A percentile compares a stretch with the other conserved stretches of the same genome.
These are phyloP conservation scores for Apiotrichum laibachii DNA, from an alignment of 1,284 basidiomycete genomes.

Conservation along the genomic window DNA sequence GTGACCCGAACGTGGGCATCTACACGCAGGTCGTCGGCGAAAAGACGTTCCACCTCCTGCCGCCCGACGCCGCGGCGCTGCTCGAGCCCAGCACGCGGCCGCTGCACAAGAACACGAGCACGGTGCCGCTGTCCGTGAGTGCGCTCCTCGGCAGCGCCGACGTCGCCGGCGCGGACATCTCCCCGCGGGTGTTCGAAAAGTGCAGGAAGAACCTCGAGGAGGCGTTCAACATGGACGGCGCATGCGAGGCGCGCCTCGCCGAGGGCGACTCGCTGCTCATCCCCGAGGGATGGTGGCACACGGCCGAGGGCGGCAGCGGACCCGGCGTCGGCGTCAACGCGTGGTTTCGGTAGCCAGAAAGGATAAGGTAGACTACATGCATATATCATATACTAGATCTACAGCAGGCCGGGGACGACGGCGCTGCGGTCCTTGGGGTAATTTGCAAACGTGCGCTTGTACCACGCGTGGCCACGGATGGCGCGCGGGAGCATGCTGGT, in stretches of 20 bases:
- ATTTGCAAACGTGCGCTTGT: conserved; percentile 63
- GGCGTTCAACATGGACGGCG: conserved; percentile 29
- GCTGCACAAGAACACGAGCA: conserved; percentile 10
- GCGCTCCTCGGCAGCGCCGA: background rate
- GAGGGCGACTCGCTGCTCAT: conserved; percentile 43
- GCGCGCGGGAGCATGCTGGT: conserved; percentile 75
- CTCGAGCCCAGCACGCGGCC: conserved; percentile 19
- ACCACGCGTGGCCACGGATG: conserved; percentile 76
- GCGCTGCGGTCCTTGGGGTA: conserved; percentile 66
- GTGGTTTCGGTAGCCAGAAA: conserved; percentile 38
- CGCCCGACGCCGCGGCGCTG: conserved; percentile 26
- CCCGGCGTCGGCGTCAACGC: conserved; percentile 39
- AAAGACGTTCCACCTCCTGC: conserved; percentile 42
- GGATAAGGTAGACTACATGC: background rate
- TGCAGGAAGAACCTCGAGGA: conserved; percentile 18
- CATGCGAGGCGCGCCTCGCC: conserved; percentile 30
- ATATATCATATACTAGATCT: conserved; percentile 5
- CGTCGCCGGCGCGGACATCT: background rate
- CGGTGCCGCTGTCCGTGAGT: conserved; percentile 7
- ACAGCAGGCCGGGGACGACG: conserved; percentile 66
- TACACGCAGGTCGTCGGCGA: conserved; percentile 42
- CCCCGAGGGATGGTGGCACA: conserved; percentile 48
- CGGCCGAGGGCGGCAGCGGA: conserved; percentile 31
- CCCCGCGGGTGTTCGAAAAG: background rate
- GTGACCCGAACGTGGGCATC: conserved; percentile 45